Base-by-base conservation (phyloP, 2,329 filamentous ascomycete species). In the Mycosphaerella sp. region DNA sequence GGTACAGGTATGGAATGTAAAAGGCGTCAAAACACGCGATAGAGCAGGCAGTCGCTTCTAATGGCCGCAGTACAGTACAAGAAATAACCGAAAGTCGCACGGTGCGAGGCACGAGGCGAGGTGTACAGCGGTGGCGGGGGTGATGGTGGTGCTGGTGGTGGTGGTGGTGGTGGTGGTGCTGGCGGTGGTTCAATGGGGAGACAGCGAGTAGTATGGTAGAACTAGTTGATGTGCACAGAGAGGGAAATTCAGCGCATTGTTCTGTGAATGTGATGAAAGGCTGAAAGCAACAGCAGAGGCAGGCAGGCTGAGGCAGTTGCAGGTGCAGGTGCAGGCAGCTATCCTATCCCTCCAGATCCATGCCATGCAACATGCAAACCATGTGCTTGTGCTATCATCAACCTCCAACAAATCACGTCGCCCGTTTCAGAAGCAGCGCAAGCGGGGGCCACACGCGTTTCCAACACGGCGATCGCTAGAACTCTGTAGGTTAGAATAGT, bases 181-280 rank as follows among this genome's bases (percentile, higher is more conserved):
- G 44, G 30, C 13, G 44, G 21, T n/a, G n/a, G n/a, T n/a, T 47
- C 44, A 46, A 46, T 46, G 44, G 44, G 10, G 16, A 17, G 35
- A 27, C 18, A 27, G 12, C 8, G 44, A 37, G 44, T 40, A 21
- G 16, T 34, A 14, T 27, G 12, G 34, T 13, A 40, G 34, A 21
- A 39, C n/a, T n/a, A n/a, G n/a, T n/a, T n/a, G n/a, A n/a, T n/a
- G 35, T n/a, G 14, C 36, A 48, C 27, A 40, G 21, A 32, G 35
- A 37, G 36, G 18, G 13, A 35, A 35, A 47, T 5, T 12, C 10
- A 41, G 39, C 2, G 39, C 25, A 12, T 9, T 14, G 14, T 37
- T 4, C n/a, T n/a, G n/a, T n/a, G 5, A 16, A 12, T 4, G n/a
- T 25, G 37, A 18, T 3, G 25, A 12, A 17, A 9, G n/a, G 17